Conservation (phyloP, 2,329 filamentous ascomycete species). For the Sclerotinia spermophila region DNA sequence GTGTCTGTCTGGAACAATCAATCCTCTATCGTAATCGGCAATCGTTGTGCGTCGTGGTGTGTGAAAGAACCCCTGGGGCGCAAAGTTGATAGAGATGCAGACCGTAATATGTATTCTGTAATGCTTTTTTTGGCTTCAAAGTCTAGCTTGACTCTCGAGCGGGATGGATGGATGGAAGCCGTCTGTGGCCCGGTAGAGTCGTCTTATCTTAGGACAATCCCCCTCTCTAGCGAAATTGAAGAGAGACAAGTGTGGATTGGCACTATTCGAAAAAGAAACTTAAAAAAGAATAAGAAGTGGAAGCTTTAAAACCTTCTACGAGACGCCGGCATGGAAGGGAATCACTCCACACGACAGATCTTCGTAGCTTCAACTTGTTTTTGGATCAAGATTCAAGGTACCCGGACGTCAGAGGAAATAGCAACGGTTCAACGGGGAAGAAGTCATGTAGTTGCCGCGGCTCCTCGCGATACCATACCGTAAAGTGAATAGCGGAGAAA, state of each 20-base stretch:
- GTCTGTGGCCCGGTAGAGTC: slow-evolving; percentile 1
- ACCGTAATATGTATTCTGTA: too few relatives aligned
- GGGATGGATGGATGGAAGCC: neutral
- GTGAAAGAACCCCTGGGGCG: neutral
- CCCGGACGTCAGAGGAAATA: neutral
- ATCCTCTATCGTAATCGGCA: neutral
- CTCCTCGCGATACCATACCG: neutral
- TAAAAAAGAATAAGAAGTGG: neutral
- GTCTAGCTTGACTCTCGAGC: neutral
- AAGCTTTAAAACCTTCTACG: neutral
- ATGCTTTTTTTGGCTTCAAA: neutral
- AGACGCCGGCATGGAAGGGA: neutral
- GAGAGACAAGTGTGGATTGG: slow-evolving; percentile 8
- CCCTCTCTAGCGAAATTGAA: slow-evolving; percentile 16
- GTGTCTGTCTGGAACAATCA: neutral
- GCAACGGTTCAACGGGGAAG: slow-evolving; percentile 15
- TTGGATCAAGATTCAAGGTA: neutral
- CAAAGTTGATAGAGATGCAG: neutral
- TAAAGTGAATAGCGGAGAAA: slow-evolving; percentile 14
- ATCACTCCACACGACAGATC: slow-evolving; percentile 2
- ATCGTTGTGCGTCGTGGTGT: neutral
- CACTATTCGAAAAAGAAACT: neutral
- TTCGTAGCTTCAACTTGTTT: neutral
- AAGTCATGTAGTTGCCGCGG: neutral
- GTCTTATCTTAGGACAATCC: neutral